These are phyloP conservation scores for Eutypa lata DNA, from an alignment of 2,329 filamentous ascomycete genomes.

Conservation along the genomic window DNA sequence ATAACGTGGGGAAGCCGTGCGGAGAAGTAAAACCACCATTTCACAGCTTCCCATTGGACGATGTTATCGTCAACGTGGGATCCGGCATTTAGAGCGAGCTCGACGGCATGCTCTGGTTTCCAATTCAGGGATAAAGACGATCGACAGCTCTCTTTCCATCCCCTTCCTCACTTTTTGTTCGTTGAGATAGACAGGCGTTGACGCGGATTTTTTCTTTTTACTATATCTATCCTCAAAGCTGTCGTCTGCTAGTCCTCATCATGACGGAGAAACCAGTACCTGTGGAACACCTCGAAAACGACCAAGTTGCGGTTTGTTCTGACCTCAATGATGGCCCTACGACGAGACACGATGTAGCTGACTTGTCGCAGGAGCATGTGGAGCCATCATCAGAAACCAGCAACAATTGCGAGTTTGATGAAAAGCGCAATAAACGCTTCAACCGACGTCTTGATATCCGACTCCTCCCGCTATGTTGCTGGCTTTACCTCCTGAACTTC, in stretches of 20 bases:
- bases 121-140: too few relatives aligned
- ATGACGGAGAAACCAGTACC: slow-evolving; percentile 11
- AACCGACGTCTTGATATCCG: slow-evolving; percentile 29
- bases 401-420: slow-evolving; percentile 10
- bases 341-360: background rate
- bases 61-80: background rate
- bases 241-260: background rate
- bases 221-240: background rate
- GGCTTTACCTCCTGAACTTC: slow-evolving; percentile 54
- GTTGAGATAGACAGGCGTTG: too few relatives aligned
- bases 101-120: background rate
- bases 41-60: background rate
- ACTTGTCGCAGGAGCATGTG: slow-evolving; percentile 2
- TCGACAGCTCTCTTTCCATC: too few relatives aligned
- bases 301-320: too few relatives aligned
- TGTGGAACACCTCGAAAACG: slow-evolving; percentile 11
- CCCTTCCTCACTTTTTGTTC: too few relatives aligned
- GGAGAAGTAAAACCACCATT: background rate
- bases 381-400: slow-evolving; percentile 1
- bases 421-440: slow-evolving; percentile 14
- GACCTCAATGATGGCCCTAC: too few relatives aligned
- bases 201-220: too few relatives aligned
- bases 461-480: slow-evolving; percentile 47
- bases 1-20: background rate
- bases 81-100: background rate